Evolutionary conservation across 2,329 filamentous ascomycete genomes (phyloP), one percentile per base, ranked within the genome.

Genomic region (Cladosporium sp.): DNA sequence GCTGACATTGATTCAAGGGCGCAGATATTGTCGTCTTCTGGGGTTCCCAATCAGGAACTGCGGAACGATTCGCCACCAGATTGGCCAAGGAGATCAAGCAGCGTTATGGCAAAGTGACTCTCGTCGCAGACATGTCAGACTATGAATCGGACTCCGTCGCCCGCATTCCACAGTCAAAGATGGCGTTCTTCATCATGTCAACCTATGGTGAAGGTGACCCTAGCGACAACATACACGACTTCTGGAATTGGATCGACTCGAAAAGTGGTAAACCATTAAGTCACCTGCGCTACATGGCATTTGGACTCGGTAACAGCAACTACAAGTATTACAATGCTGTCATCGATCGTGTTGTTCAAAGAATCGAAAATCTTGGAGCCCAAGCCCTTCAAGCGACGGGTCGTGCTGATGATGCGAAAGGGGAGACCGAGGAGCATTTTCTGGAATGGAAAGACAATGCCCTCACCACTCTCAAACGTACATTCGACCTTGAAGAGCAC

Each of bases 161-260:
- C 3, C 39, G 52, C 10, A 54, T 64, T 7, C 58, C 63, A 1
- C 28, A 58, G 5, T 47, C 45, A 10, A 65, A 65, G 44, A 20
- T 67, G n/a, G 62, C 62, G 5, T 49, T 68, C 13, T 65, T 68
- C 57, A 55, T 68, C n/a, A 58, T 65, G 6, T 69, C 66, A 15
- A 69, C 66, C 1, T 70, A 65, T 37, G 67, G 67, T 17, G 67
- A 70, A 32, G 67, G 66, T 1, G 66, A 68, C 28, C 67, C 66
- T 12, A 65, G 63, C 78, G n/a, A 81, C 74, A 48, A 81, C 73
- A 39, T 83, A 65, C 79, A 83, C 79, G 58, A 74, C 72, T 55
- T 65, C 2, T 67, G 83, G 59, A 61, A 25, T 44, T 54, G 51
- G 51, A 54, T 54, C 17, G 51, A 54, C 7, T 19, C 37, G 7